Evolutionary conservation across 352 stramenopile species (phyloP), one percentile per base, ranked within the genome.

Genomic region (Thalassiosira hispida): DNA sequence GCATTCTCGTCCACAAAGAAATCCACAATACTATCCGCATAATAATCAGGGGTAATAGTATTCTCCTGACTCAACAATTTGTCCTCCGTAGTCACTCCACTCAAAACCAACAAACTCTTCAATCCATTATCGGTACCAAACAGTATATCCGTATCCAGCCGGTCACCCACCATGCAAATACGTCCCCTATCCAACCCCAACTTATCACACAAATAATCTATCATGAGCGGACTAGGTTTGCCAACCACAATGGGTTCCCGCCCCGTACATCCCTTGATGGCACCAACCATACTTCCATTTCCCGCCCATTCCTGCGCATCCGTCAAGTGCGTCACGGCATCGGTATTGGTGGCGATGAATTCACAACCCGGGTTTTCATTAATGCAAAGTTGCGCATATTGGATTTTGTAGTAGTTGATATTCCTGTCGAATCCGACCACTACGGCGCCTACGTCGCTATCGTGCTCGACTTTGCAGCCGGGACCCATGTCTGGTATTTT

Each of bases 341-440:
- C 94, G 20, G 93, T 73, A 78, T 97, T 97, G 8, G 92, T 96
- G 5, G 90, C 92, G 77, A 97, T 96, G 73, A 97, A 97, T 77
- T 96, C 81, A 65, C 89, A 94, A 31, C 87, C 90, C 9, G 78
- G 71, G 84, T 94, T 94, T 69, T 96, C 90, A 67, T 96, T 96
- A 59, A 97, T 96, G 75, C 89, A 95, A 31, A 96, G 81, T 79
- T 96, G 93, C 22, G 94, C 92, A 60, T 95, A 95, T 82, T 96
- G 93, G 77, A 97, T 95, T 79, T 97, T 97, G 85, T 96, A 96
- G 73, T 97, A 97, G 68, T 96, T 97, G 66, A 97, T 88, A 42
- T 91, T 69, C 5, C 90, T 79, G 80, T 96, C 94, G 76, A 97
- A 95, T 49, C 92, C 94, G 22, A 96, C 93, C 63, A 97, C 85